Conservation (phyloP, 2,329 filamentous ascomycete species). For the Colletotrichum liriopes region DNA sequence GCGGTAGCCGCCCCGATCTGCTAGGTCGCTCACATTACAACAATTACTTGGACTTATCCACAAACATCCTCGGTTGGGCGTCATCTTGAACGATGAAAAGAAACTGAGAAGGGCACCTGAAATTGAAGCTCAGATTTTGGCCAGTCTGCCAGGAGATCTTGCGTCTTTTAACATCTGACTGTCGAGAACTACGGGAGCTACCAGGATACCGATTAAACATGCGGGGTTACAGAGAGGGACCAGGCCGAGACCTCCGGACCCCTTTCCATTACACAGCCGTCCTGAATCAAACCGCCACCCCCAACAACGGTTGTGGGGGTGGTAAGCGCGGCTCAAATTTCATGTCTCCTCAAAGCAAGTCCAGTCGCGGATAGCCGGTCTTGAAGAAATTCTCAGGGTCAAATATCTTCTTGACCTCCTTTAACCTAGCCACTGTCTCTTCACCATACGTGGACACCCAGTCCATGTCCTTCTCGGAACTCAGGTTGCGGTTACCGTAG, state of each 20-base stretch:
- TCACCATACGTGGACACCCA: constrained; percentile 50
- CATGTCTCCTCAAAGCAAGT: background rate
- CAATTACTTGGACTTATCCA: background rate
- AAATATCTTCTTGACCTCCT: constrained; percentile 35
- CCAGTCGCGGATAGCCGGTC: constrained; percentile 24
- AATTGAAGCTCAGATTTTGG: too few species aligned
- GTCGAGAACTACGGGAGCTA: background rate
- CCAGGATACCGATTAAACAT: background rate
- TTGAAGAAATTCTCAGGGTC: constrained; percentile 42
- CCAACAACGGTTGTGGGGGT: background rate
- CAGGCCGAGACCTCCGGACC: background rate
- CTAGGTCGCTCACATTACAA: background rate
- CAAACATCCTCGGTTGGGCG: background rate
- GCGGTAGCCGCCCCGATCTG: background rate
- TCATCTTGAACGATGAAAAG: background rate
- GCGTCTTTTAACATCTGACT: background rate
- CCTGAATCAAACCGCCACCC: background rate
- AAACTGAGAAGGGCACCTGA: background rate
- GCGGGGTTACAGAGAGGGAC: background rate
- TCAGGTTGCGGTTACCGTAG: constrained; percentile 40
- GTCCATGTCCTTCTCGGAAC: constrained; percentile 43
- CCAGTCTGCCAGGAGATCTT: background rate
- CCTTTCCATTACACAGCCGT: background rate
- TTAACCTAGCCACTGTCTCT: constrained; percentile 44
- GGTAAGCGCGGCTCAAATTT: background rate